Conservation (phyloP, 768 basidiomycete species). For the Boletus reticulatus region DNA sequence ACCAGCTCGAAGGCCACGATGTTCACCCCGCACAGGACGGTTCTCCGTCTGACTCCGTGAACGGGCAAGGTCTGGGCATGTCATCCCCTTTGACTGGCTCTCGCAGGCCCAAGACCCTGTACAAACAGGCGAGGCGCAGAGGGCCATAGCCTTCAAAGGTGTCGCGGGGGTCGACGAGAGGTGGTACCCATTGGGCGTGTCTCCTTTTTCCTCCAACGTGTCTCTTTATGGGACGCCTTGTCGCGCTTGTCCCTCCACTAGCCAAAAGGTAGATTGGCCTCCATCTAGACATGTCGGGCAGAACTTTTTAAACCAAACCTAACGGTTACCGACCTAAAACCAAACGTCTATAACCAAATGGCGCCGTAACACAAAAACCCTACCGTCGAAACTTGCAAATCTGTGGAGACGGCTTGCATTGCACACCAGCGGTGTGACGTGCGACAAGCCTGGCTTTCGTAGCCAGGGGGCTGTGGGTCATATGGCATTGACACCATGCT, state of each 20-base stretch:
- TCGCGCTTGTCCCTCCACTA: not conserved
- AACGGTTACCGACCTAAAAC: too few species aligned
- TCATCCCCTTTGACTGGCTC: constrained; percentile 56
- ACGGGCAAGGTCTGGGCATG: constrained; percentile 79
- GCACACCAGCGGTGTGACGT: not conserved
- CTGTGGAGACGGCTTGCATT: not conserved
- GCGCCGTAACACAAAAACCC: too few species aligned
- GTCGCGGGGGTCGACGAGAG: constrained; percentile 49
- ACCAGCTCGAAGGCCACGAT: constrained; percentile 58
- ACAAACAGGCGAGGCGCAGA: constrained; percentile 9
- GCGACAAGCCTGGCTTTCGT: not conserved
- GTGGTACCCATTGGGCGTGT: not conserved
- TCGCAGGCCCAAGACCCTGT: constrained; percentile 42
- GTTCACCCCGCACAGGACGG: constrained; percentile 56
- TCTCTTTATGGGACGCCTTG: constrained; percentile 6
- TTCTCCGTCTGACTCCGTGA: constrained; percentile 42
- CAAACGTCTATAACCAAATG: too few species aligned
- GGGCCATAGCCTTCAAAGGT: constrained; percentile 42
- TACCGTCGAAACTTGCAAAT: too few species aligned
- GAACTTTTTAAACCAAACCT: too few species aligned
- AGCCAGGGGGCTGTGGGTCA: not conserved
- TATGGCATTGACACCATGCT: not conserved
- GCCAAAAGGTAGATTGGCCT: not conserved
- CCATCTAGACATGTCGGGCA: not conserved
- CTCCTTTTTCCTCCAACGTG: constrained; percentile 14